These are phyloP conservation scores for Picochlorum sp. DNA, from an alignment of 139 green algal species.

Conservation along the genomic window DNA sequence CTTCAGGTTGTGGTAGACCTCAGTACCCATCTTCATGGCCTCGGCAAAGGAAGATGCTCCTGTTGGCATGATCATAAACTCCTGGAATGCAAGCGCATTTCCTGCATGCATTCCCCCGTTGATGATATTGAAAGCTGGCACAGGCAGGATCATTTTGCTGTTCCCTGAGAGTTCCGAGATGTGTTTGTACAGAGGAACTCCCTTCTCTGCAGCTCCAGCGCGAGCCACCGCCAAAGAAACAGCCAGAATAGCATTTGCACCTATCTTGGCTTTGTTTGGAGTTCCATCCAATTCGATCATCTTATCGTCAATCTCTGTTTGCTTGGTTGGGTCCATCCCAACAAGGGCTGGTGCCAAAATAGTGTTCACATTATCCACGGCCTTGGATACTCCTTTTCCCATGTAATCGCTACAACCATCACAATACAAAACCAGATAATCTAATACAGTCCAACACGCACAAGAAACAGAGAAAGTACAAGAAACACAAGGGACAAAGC, in stretches of 20 bases:
- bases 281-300: conserved; percentile 96
- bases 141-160: conserved; percentile 90
- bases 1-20: conserved; percentile 97
- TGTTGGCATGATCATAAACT: conserved; percentile 99
- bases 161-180: conserved; percentile 89
- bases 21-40: conserved; percentile 75
- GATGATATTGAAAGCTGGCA: conserved; percentile 99
- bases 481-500: conserved; percentile 16
- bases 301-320: conserved; percentile 79
- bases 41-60: conserved; percentile 80
- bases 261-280: conserved; percentile 95
- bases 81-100: conserved; percentile 93
- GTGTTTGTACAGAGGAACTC: conserved; percentile 92
- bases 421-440: background rate
- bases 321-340: conserved; percentile 76
- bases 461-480: background rate
- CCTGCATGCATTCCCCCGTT: conserved; percentile 96
- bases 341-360: conserved; percentile 84
- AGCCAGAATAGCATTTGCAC: conserved; percentile 97
- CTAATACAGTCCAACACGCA: background rate
- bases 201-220: conserved; percentile 87
- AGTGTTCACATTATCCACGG: conserved; percentile 94
- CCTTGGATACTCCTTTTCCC: conserved; percentile 92
- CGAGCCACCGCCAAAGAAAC: conserved; percentile 91
- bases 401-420: conserved; percentile 52